Evolutionary conservation across 2,329 filamentous ascomycete genomes (phyloP), one percentile per base, ranked within the genome.

Genomic region (Claviceps sp.): DNA sequence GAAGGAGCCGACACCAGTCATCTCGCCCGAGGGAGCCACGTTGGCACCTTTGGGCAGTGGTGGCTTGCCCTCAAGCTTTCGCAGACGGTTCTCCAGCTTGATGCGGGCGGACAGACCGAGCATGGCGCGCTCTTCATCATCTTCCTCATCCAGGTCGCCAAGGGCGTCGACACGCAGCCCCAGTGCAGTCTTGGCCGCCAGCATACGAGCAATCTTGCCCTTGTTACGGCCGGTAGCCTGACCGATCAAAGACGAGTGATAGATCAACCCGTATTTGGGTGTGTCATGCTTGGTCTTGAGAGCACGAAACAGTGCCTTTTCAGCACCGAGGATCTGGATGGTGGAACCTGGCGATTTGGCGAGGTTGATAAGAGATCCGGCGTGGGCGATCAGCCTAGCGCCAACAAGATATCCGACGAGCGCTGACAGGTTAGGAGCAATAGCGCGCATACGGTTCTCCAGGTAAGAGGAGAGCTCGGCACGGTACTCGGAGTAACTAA

Each of bases 201-300:
- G 79, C 76, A 95, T 89, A 78, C 93, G 88, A 43, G 93, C 93
- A 65, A 98, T 95, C 78, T 98, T 98, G 62, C 93, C 93, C 84
- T 98, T 98, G 77, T 97, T 97, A 76, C 88, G 91, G 63, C 93
- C 93, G 20, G 88, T 95, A 34, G 93, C 93, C 73, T 98, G 93
- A 45, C 93, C 94, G 58, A 98, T 94, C 46, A 98, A 80, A 30
- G 88, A 93, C 48, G 87, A 86, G 70, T 95, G 86, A 73, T 93
- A 94, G 67, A 94, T 88, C 58, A 95, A 78, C 78, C 93, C 93
- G 64, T 97, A 98, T 72, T 97, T 98, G 65, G 93, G 93, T 41
- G 93, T 98, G 65, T 96, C 89, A 70, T 97, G 91, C 79, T 98
- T 97, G 48, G 93, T 98, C 81, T 98, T 98, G 57, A 98, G 78